These are phyloP conservation scores for Leccinum fibrillosum DNA, from an alignment of 768 basidiomycete species.

Conservation along the genomic window DNA sequence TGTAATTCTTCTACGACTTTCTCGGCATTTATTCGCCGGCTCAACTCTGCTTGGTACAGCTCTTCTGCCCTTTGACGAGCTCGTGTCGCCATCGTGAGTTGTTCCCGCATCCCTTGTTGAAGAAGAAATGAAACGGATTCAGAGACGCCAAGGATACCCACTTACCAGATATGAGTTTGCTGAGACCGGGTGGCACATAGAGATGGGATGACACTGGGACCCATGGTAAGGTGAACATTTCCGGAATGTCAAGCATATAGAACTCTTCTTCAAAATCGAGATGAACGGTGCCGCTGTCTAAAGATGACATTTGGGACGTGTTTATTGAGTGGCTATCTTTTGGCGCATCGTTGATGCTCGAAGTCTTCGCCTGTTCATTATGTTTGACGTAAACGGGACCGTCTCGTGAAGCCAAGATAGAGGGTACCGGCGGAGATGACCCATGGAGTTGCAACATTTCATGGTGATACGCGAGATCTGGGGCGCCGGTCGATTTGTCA, in stretches of 20 bases:
- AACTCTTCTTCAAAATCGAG: conserved; percentile 24
- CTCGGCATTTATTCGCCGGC: conserved; percentile 31
- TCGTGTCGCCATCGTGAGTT: conserved; percentile 28
- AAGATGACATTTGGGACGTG: not conserved
- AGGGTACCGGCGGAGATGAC: not conserved
- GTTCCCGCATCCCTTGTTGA: conserved; percentile 31
- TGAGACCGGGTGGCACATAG: conserved; percentile 35
- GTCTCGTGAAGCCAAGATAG: not conserved
- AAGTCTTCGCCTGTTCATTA: not conserved
- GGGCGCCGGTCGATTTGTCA: not conserved
- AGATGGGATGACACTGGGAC: conserved; percentile 25
- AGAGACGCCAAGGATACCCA: not conserved
- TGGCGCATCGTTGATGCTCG: not conserved
- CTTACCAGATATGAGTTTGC: conserved; percentile 35
- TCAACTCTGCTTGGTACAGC: conserved; percentile 30
- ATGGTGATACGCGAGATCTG: not conserved
- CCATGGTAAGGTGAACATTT: conserved; percentile 34
- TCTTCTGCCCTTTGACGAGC: conserved; percentile 35
- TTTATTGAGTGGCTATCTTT: not conserved
- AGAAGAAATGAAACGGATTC: conserved; percentile 1
- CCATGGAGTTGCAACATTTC: not conserved
- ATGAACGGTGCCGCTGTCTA: not conserved
- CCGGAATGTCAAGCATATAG: conserved; percentile 33
- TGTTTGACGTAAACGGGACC: not conserved
- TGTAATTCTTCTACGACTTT: conserved; percentile 17